Evolutionary conservation across 257 asterid genomes (phyloP).

Genomic region (Nicotiana noctiflora): DNA sequence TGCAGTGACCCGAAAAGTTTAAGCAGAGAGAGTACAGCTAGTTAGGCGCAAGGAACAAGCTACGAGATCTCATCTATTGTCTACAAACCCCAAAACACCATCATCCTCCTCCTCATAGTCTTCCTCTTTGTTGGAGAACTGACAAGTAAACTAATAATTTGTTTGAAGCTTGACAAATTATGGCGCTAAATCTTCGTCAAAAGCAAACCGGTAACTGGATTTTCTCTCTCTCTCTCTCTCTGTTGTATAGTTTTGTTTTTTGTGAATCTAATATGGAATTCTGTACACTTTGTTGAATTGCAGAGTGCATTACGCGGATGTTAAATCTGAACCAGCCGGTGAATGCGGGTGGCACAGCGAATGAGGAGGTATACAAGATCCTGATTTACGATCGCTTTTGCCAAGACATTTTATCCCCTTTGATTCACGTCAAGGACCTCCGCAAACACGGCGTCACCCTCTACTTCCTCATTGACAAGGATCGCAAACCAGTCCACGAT

Average conservation of each 20-base stretch:
- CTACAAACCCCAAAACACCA: slow-evolving; percentile 2
- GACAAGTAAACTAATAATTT: background rate
- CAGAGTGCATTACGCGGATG: slow-evolving; percentile 93
- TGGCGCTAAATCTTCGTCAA: slow-evolving; percentile 90
- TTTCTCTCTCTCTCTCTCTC: background rate
- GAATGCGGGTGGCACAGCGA: slow-evolving; percentile 58
- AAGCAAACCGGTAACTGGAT: slow-evolving; percentile 66
- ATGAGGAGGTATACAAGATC: slow-evolving; percentile 96
- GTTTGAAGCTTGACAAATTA: slow-evolving; percentile 4
- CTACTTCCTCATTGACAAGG: slow-evolving; percentile 90
- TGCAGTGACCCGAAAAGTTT: background rate
- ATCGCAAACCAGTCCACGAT: slow-evolving; percentile 89
- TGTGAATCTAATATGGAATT: background rate
- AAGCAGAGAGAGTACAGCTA: background rate
- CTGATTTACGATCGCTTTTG: slow-evolving; percentile 91
- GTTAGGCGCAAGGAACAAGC: background rate
- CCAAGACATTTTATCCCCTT: slow-evolving; percentile 84
- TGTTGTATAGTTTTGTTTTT: background rate
- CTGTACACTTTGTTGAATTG: slow-evolving; percentile 6
- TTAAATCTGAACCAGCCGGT: slow-evolving; percentile 93
- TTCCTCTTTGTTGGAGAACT: background rate
- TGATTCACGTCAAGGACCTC: slow-evolving; percentile 94
- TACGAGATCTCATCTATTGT: background rate
- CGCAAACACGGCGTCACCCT: slow-evolving; percentile 97
- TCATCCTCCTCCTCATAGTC: background rate